Conservation (phyloP, 1,139 yeast species). For the Blastobotrys ciferrii region DNA sequence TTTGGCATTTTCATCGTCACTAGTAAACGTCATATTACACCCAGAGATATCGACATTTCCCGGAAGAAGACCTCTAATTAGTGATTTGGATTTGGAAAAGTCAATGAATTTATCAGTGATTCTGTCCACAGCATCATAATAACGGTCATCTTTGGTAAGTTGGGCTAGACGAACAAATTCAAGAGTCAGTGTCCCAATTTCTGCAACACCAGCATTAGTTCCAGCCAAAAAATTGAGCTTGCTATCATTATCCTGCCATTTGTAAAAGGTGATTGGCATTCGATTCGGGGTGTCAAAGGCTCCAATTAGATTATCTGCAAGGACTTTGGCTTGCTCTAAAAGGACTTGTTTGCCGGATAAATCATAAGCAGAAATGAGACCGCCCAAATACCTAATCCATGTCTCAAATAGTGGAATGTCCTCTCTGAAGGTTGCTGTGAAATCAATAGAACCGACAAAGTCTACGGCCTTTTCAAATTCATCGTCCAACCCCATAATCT, state of each 20-base stretch:
- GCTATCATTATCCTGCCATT: slow-evolving; percentile 49
- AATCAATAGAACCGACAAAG: slow-evolving; percentile 54
- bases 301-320: slow-evolving; percentile 66
- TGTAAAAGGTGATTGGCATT: slow-evolving; percentile 61
- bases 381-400: slow-evolving; percentile 69
- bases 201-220: slow-evolving; percentile 54
- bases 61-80: slow-evolving; percentile 45
- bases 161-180: slow-evolving; percentile 69
- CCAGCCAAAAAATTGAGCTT: slow-evolving; percentile 32
- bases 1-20: neutral
- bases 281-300: slow-evolving; percentile 70
- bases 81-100: slow-evolving; percentile 33
- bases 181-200: slow-evolving; percentile 63
- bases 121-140: slow-evolving; percentile 47
- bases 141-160: slow-evolving; percentile 56
- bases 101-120: slow-evolving; percentile 42
- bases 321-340: slow-evolving; percentile 56
- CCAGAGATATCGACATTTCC: slow-evolving; percentile 50
- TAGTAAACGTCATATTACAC: slow-evolving; percentile 34
- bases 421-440: slow-evolving; percentile 42
- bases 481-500: slow-evolving; percentile 55
- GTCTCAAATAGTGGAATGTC: slow-evolving; percentile 70
- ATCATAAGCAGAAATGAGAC: slow-evolving; percentile 68
- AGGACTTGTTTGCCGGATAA: slow-evolving; percentile 53
- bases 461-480: slow-evolving; percentile 54